Conservation (phyloP, 176 grass and related monocot genomes). For the Ampelocalamus luodianensis region DNA sequence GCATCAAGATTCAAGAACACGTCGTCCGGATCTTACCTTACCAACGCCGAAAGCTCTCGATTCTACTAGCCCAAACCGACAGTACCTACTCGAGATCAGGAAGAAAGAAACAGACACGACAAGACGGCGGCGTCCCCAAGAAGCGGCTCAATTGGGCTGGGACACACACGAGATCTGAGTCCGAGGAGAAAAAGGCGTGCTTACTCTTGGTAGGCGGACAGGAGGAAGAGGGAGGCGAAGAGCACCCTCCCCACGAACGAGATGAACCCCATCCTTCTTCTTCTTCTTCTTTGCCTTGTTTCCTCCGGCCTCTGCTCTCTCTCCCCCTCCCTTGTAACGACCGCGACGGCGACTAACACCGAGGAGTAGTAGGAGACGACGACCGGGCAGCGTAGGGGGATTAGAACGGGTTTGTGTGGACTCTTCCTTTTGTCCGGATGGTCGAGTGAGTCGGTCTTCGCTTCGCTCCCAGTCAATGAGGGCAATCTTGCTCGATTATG, state of each 20-base stretch:
- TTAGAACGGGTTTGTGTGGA: neutral
- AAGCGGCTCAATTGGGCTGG: neutral
- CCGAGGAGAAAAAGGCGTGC: neutral
- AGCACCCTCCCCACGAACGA: constrained; percentile 79
- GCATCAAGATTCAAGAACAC: constrained; percentile 23
- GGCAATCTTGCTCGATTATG: too few relatives aligned
- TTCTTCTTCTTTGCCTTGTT: neutral
- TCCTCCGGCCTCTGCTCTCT: neutral
- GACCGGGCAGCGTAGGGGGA: neutral
- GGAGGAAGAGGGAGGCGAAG: constrained; percentile 83
- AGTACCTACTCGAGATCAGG: neutral
- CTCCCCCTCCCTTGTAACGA: neutral
- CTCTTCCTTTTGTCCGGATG: neutral
- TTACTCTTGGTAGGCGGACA: constrained; percentile 84
- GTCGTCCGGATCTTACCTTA: constrained; percentile 13
- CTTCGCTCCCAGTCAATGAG: too few relatives aligned
- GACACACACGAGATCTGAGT: neutral
- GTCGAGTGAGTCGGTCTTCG: too few relatives aligned
- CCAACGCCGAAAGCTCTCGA: neutral
- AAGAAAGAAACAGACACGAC: neutral
- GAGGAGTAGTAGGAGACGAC: neutral
- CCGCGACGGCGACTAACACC: neutral
- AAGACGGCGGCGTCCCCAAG: neutral
- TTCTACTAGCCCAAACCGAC: neutral
- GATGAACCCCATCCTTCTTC: constrained; percentile 62